Base-by-base conservation (phyloP, 805 yeast genomes). In the Saturnispora hagleri region DNA sequence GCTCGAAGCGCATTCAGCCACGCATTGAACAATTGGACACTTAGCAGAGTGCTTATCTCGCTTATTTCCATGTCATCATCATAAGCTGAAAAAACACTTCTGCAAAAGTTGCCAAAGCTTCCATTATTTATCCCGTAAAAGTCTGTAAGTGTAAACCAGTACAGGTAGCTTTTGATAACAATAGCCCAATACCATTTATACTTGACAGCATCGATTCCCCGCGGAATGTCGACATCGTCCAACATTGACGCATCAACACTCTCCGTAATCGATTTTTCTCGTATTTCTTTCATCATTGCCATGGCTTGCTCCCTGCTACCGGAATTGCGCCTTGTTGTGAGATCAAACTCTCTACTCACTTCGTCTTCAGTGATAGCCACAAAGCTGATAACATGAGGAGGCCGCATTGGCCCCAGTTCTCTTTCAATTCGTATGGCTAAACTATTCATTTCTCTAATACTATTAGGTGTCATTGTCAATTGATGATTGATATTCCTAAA, bases 111-210 rank as follows among this genome's bases (percentile, higher is more conserved):
- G 38, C 51, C 22, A 27, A 43, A 38, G 13, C 12, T 18, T 9
- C 10, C 45, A n/a, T 36, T 13, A 3, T 20, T 27, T n/a, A 49
- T 43, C 18, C 27, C 47, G 12, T 42, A 49, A 28, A 28, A 43
- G 8, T 49, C 47, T 17, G 47, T 15, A 4, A 49, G 28, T 6
- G 51, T 34, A 17, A 49, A 13, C 51, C 51, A 49, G 17, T 34
- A 26, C 6, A 22, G n/a, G 22, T 34, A 49, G 24, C 51, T 44
- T 27, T 49, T 43, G 13, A 49, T 22, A 12, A 33, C n/a, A 13
- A 49, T 43, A 9, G 51, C 46, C 51, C 51, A 49, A 43, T 35
- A 49, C 51, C 51, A 49, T 44, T 49, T 49, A 8, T 34, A 43
- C 36, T 49, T 49, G 5, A 43, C 43, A 20, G 28, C 28, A 38